Evolutionary conservation across 768 basidiomycete species (phyloP).

Genomic region (Mycena filopes): DNA sequence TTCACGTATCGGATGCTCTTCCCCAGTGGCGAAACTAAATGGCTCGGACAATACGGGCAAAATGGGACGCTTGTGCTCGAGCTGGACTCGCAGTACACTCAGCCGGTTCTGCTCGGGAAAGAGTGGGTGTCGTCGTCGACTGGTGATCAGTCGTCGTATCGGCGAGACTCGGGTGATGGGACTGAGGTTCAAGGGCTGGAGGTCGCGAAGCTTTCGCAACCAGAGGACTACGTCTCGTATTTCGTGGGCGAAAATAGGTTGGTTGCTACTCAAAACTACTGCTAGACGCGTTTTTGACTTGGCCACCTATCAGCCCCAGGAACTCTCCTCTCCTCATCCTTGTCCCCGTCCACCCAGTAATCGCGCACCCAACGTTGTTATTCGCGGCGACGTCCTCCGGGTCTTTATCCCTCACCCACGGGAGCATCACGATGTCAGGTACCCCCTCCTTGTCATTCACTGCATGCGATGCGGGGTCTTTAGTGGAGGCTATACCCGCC

Average conservation of each 20-base stretch:
- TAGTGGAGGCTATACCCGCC: slow-evolving; percentile 27
- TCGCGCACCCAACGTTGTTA: slow-evolving; percentile 41
- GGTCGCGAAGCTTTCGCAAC: slow-evolving; percentile 36
- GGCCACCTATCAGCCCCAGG: too few species aligned
- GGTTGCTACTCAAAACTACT: too few species aligned
- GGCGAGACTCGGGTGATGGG: slow-evolving; percentile 13
- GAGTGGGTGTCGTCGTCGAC: slow-evolving; percentile 37
- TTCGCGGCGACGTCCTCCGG: slow-evolving; percentile 43
- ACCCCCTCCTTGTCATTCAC: slow-evolving; percentile 41
- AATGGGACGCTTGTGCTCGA: slow-evolving; percentile 55
- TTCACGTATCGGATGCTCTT: slow-evolving; percentile 64
- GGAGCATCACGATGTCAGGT: slow-evolving; percentile 42
- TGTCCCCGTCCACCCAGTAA: slow-evolving; percentile 35
- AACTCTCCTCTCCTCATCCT: slow-evolving; percentile 45
- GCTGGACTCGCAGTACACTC: slow-evolving; percentile 32
- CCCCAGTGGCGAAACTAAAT: slow-evolving; percentile 53
- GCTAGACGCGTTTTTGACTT: too few species aligned
- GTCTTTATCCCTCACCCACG: slow-evolving; percentile 40
- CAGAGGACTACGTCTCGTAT: slow-evolving; percentile 39
- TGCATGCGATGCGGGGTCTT: slow-evolving; percentile 32
- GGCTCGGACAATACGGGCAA: slow-evolving; percentile 57
- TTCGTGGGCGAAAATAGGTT: slow-evolving; percentile 37
- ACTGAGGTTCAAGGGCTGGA: slow-evolving; percentile 19
- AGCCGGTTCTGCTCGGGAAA: slow-evolving; percentile 37
- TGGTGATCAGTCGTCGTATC: slow-evolving; percentile 14